phyloP scores from a whole-genome alignment of 805 yeast genomes.

The Metschnikowia reukaufii region DNA sequence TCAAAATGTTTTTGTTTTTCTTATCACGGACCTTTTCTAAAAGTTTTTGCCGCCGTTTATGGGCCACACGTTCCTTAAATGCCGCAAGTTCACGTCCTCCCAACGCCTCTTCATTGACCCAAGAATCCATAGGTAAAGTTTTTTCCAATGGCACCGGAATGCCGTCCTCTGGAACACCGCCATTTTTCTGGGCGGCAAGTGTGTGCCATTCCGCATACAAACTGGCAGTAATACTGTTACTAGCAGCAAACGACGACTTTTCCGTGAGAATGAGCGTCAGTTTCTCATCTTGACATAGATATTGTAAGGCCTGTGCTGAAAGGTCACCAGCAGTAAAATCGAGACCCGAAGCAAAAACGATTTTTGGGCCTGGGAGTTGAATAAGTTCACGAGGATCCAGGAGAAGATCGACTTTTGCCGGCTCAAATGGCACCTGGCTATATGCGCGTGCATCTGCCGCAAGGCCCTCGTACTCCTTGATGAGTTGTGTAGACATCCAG shows the following conservation, averaged over 20 bases:
- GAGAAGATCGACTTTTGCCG: slow-evolving; percentile 56
- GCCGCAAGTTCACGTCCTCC: slow-evolving; percentile 49
- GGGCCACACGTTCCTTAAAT: slow-evolving; percentile 47
- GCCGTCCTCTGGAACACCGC: slow-evolving; percentile 56
- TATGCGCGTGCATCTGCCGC: slow-evolving; percentile 23
- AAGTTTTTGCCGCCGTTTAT: slow-evolving; percentile 44
- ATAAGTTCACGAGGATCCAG: slow-evolving; percentile 56
- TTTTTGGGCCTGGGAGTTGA: slow-evolving; percentile 65
- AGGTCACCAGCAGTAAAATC: slow-evolving; percentile 64
- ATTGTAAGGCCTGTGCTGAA: slow-evolving; percentile 51
- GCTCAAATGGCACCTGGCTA: slow-evolving; percentile 71
- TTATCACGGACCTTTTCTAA: slow-evolving; percentile 44
- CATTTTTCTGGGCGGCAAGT: slow-evolving; percentile 34
- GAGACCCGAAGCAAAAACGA: slow-evolving; percentile 74
- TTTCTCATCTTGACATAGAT: slow-evolving; percentile 61
- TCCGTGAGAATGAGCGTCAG: slow-evolving; percentile 79
- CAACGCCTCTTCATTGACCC: slow-evolving; percentile 50
- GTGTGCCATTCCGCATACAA: slow-evolving; percentile 56
- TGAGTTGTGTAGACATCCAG: slow-evolving; percentile 92
- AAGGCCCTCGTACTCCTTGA: slow-evolving; percentile 72
- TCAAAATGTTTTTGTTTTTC: slow-evolving; percentile 39
- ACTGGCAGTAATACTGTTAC: slow-evolving; percentile 47
- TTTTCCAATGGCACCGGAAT: slow-evolving; percentile 53
- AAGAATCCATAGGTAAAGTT: slow-evolving; percentile 41
- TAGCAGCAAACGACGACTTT: slow-evolving; percentile 34